Conservation (phyloP, 2,329 filamentous ascomycete species). For the Plenodomus lindquistii region DNA sequence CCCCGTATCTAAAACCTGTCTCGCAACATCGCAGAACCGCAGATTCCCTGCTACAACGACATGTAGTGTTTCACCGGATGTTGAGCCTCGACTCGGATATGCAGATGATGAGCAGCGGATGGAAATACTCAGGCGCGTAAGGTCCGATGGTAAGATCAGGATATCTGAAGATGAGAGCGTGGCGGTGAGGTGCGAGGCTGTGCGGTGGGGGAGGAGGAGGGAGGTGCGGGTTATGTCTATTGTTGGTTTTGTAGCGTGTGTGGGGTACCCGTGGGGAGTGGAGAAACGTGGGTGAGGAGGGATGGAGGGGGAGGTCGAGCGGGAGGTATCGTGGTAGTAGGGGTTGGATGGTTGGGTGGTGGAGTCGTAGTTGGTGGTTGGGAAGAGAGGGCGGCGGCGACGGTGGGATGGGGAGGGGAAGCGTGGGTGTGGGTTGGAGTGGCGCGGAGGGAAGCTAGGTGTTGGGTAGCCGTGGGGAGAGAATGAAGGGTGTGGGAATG, state of each 20-base stretch:
- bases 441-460: not conserved
- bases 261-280: not conserved
- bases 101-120: not conserved
- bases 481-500: not conserved
- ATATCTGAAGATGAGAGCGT: not conserved
- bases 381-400: not conserved
- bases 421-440: not conserved
- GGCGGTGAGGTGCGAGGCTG: not conserved
- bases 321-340: not conserved
- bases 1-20: conserved; percentile 7
- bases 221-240: not conserved
- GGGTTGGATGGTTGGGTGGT: not conserved
- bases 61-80: not conserved
- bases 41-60: conserved; percentile 12
- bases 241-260: not conserved
- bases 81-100: no score
- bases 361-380: not conserved
- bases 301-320: not conserved
- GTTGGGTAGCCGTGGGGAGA: not conserved
- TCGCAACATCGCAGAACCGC: conserved; percentile 15
- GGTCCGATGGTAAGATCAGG: conserved; percentile 8
- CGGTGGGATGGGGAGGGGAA: not conserved
- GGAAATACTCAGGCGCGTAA: conserved; percentile 7
- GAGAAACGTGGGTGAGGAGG: not conserved
- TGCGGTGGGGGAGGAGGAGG: not conserved